Evolutionary conservation across 2,329 filamentous ascomycete genomes (phyloP).

Genomic region (Didymellaceae sp.): DNA sequence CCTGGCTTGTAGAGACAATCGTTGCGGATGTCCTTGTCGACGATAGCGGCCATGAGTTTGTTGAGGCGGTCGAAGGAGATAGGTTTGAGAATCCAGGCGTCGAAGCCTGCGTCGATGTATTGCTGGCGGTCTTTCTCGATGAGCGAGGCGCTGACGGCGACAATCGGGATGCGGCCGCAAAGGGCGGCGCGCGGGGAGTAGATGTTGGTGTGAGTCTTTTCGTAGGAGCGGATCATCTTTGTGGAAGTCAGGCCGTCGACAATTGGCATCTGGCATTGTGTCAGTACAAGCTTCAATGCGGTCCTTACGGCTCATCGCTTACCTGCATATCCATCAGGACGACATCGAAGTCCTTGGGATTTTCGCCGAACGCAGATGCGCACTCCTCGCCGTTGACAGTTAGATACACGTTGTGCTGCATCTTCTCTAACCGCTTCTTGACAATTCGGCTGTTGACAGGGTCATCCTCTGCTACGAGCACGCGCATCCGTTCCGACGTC

Average conservation of each 20-base stretch:
- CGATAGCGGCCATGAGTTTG: slow-evolving; percentile 72
- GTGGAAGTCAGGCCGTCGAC: slow-evolving; percentile 83
- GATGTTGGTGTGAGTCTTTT: slow-evolving; percentile 60
- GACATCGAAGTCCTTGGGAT: slow-evolving; percentile 71
- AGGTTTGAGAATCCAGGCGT: slow-evolving; percentile 90
- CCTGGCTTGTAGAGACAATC: slow-evolving; percentile 73
- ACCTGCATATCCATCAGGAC: slow-evolving; percentile 95
- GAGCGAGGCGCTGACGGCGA: slow-evolving; percentile 85
- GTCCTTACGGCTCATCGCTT: too few relatives aligned
- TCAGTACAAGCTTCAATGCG: slow-evolving; percentile 12
- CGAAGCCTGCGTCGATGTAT: slow-evolving; percentile 81
- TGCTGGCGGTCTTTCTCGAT: slow-evolving; percentile 70
- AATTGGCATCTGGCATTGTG: slow-evolving; percentile 78
- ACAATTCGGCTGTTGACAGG: slow-evolving; percentile 85
- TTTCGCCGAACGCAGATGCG: slow-evolving; percentile 71
- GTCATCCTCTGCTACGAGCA: slow-evolving; percentile 87
- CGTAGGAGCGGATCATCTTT: slow-evolving; percentile 80
- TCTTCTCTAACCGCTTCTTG: slow-evolving; percentile 77
- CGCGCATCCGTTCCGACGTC: slow-evolving; percentile 60
- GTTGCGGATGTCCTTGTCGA: slow-evolving; percentile 63
- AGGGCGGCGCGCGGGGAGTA: slow-evolving; percentile 65
- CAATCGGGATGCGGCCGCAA: slow-evolving; percentile 77
- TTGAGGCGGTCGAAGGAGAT: slow-evolving; percentile 80
- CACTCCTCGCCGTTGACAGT: slow-evolving; percentile 88
- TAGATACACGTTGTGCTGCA: slow-evolving; percentile 73